Evolutionary conservation across 2,329 filamentous ascomycete genomes (phyloP), one percentile per base, ranked within the genome.

Genomic region (Cladophialophora chaetospira): DNA sequence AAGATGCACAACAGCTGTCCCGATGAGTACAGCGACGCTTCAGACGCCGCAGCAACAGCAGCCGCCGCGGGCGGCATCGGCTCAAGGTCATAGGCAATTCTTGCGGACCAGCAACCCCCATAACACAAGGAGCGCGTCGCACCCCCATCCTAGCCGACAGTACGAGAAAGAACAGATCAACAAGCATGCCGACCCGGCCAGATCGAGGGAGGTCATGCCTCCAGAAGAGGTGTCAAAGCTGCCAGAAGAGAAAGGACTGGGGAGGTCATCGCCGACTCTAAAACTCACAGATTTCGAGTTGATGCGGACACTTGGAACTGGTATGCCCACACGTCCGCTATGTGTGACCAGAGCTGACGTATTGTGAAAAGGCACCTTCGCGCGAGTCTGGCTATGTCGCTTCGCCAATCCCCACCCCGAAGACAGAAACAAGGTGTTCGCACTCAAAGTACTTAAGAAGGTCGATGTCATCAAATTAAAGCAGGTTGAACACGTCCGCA

Each of bases 401-500:
- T 65, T 78, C 43, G 74, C 73, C 55, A 70, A 73, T 40, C 65
- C 72, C 45, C 67, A 67, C 31, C 51, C 54, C 8, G 68, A 72
- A 33, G 68, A 70, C 43, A 62, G 66, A 56, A 67, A 70, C 59
- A 72, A 72, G 62, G 75, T 79, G 2, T 79, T 77, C 67, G 77
- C 77, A 28, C 66, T 80, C 48, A 80, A 80, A 65, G 71, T 78
- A 21, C 69, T 80, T 25, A 76, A 77, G 54, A 80, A 80, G 66
- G 75, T 74, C 31, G 77, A 80, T 65, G 77, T 80, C 51, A 77
- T 80, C 66, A 82, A 83, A 57, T 73, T 87, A 66, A 87, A 87
- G 75, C 84, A 87, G 67, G 83, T 87, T 61, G 84, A 87, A 72
- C 84, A 87, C 72, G 83, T 87, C 45, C 81, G 83, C 62, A 87